A percentile compares a stretch with the other conserved stretches of the same genome.
phyloP scores from a whole-genome alignment of 768 basidiomycete genomes.

The Amanita molliuscula region DNA sequence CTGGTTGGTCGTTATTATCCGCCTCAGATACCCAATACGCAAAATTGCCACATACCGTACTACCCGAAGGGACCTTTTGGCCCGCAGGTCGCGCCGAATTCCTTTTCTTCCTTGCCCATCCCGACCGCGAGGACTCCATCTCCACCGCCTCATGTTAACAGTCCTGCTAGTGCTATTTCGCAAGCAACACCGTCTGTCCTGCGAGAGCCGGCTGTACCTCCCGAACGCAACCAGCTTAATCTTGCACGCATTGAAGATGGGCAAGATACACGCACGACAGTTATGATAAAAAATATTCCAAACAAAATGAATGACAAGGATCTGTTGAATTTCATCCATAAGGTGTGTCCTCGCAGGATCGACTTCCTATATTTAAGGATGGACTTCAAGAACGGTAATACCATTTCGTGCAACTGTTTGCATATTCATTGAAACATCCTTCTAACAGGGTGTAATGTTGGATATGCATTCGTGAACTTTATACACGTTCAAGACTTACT shows the following conservation, averaged over 20 bases:
- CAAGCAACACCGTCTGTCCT: conserved; percentile 15
- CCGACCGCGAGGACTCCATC: conserved; percentile 4
- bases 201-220: conserved; percentile 14
- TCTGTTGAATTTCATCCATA: conserved; percentile 52
- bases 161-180: background rate
- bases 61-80: conserved; percentile 1
- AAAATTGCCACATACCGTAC: background rate
- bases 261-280: conserved; percentile 70
- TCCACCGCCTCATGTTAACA: background rate
- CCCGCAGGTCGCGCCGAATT: background rate
- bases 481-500: conserved; percentile 70
- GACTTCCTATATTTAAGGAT: conserved; percentile 86
- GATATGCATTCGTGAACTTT: conserved; percentile 87
- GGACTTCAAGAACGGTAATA: conserved; percentile 73
- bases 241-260: conserved; percentile 67
- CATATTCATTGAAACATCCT: conserved; percentile 3
- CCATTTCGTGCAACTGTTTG: background rate
- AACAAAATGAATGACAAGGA: conserved; percentile 84
- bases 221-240: conserved; percentile 42
- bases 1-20: conserved; percentile 6
- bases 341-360: conserved; percentile 65
- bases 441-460: conserved; percentile 60
- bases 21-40: conserved; percentile 6
- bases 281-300: conserved; percentile 90
- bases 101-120: conserved; percentile 1